Evolutionary conservation across 345 rosid genomes (phyloP).

Genomic region (Alliaria petiolata): DNA sequence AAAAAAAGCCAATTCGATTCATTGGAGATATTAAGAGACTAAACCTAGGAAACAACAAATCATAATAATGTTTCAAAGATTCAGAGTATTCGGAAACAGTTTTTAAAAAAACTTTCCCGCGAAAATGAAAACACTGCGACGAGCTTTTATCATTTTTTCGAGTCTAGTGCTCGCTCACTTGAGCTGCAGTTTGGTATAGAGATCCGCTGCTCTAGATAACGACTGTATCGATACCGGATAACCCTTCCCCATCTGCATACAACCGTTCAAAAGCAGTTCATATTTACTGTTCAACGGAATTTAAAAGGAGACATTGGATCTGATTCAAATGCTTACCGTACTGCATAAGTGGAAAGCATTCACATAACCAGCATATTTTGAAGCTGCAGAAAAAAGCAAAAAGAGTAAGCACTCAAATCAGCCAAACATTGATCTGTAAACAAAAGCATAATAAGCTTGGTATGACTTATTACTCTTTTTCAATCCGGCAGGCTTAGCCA

Average conservation of each 20-base stretch:
- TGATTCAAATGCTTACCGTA: slow-evolving; percentile 54
- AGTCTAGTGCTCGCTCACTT: too few relatives aligned
- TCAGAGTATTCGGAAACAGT: slow-evolving; percentile 1
- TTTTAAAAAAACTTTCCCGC: neutral
- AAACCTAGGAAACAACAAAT: slow-evolving; percentile 15
- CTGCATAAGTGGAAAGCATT: slow-evolving; percentile 70
- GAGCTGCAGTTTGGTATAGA: slow-evolving; percentile 50
- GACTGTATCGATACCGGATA: slow-evolving; percentile 85
- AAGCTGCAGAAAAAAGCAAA: slow-evolving; percentile 45
- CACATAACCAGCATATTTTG: slow-evolving; percentile 93
- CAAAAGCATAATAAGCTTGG: neutral
- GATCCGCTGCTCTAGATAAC: slow-evolving; percentile 88
- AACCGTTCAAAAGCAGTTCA: neutral
- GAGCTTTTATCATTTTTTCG: slow-evolving; percentile 12
- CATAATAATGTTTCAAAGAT: slow-evolving; percentile 4
- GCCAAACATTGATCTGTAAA: neutral
- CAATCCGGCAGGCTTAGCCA: slow-evolving; percentile 90
- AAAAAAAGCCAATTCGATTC: neutral
- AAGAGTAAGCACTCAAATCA: slow-evolving; percentile 6
- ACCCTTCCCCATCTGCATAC: slow-evolving; percentile 87
- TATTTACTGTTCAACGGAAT: neutral
- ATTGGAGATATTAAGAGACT: neutral
- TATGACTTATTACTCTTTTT: slow-evolving; percentile 63
- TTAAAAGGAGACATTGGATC: neutral
- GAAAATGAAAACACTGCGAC: neutral